phyloP scores from a whole-genome alignment of 1,284 basidiomycete genomes.

The Malassezia yamatoensis region DNA sequence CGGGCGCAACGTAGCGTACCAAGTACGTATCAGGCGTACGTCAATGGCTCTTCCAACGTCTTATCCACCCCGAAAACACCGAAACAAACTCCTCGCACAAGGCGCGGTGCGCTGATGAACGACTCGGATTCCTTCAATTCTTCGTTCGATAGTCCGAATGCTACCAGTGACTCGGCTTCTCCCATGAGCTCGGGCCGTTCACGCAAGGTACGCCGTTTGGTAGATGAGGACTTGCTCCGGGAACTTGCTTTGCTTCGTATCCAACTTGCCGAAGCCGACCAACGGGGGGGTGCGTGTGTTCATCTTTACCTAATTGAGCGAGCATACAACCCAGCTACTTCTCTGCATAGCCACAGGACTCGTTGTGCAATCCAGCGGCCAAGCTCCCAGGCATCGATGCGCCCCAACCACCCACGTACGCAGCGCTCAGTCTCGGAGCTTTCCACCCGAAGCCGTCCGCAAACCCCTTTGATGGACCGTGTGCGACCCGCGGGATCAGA shows the following conservation, averaged over 20 bases:
- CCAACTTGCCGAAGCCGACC: conserved; percentile 25
- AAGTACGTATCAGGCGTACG: not conserved
- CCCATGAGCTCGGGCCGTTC: not conserved
- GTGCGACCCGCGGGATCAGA: not conserved
- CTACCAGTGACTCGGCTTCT: not conserved
- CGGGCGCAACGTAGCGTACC: not conserved
- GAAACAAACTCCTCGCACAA: not conserved
- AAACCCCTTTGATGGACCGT: not conserved
- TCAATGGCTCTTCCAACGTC: not conserved
- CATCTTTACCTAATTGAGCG: conserved; percentile 39
- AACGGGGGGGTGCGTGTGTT: conserved; percentile 21
- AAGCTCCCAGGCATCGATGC: not conserved
- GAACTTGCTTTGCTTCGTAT: conserved; percentile 34
- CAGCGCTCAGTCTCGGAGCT: not conserved
- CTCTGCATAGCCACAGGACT: not conserved
- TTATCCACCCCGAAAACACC: not conserved
- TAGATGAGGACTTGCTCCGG: conserved; percentile 36
- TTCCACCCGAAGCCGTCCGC: not conserved
- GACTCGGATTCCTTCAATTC: not conserved
- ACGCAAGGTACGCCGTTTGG: conserved; percentile 19
- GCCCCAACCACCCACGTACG: not conserved
- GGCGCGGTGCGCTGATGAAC: not conserved
- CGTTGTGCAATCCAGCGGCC: not conserved
- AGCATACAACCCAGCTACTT: conserved; percentile 23
- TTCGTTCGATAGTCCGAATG: not conserved